Base-by-base conservation (phyloP, 2,329 filamentous ascomycete genomes). In the Pyricularia pennisetigena region DNA sequence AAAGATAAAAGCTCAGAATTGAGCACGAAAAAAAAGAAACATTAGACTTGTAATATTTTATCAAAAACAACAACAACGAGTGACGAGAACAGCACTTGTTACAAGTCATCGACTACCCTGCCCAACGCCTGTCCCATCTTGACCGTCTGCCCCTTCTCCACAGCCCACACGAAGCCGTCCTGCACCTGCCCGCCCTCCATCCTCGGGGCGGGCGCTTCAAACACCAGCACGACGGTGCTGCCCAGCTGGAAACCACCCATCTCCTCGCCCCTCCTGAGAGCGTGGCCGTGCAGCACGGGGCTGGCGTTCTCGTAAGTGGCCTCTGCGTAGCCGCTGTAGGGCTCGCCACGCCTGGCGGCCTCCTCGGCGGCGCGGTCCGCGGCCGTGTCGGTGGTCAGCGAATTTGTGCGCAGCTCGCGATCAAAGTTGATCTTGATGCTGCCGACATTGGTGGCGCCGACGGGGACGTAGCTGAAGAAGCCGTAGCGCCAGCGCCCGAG, bases 391-490 rank as follows among this genome's bases (percentile, higher is more conserved):
- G 94, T 97, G 3, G 90, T 89, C 67, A 99, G 83, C 72, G 89
- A 93, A 80, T 99, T 99, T 67, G 96, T 96, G 71, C 94, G 90
- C 70, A 99, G 83, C 79, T 99, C 95, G 69, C 89, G 85, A 79
- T 99, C 96, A 78, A 99, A 99, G 81, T 99, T 97, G 82, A 99
- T 87, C 76, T 92, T 91, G 80, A 99, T 98, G 69, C 92, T 96
- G 68, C 95, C 95, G 63, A 99, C 95, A 74, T 99, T 99, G 26
- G 95, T 99, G 8, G 95, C 95, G 71, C 95, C 95, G 41, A 99
- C 95, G 16, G 96, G 94, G 0, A 93, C 94, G 80, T 93, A 97
- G 72, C 90, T 91, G 83, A 99, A 99, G 85, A 99, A 98, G 23
- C 95, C 95, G 86, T 93, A 96, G 68, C 94, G 90, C 95, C 95